A percentile compares a stretch with the other conserved stretches of the same genome.
phyloP scores from a whole-genome alignment of 1,284 basidiomycete species.

The Irpex rosettiformis region DNA sequence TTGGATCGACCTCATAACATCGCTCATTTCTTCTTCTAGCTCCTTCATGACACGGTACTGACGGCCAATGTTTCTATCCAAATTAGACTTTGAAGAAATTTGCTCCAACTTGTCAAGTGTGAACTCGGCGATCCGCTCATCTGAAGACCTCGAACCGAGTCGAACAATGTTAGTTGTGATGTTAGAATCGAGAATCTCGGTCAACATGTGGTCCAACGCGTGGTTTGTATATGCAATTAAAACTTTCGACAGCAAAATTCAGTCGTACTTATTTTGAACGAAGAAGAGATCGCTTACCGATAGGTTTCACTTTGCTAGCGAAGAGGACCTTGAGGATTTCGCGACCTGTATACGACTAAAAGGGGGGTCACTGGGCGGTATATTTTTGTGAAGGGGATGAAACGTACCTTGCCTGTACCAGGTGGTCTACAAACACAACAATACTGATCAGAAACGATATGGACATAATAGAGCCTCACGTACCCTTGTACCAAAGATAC shows the following conservation, averaged over 20 bases:
- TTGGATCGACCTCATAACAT: slow-evolving; percentile 21
- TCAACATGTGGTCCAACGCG: slow-evolving; percentile 68
- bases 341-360: slow-evolving; percentile 61
- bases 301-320: slow-evolving; percentile 45
- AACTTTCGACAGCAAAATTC: no score
- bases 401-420: slow-evolving; percentile 66
- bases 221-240: slow-evolving; percentile 78
- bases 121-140: slow-evolving; percentile 48
- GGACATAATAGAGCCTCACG: slow-evolving; percentile 16
- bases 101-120: slow-evolving; percentile 20
- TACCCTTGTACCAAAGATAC: slow-evolving; percentile 70
- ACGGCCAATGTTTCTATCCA: slow-evolving; percentile 16
- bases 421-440: slow-evolving; percentile 48
- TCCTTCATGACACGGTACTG: slow-evolving; percentile 19
- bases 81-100: slow-evolving; percentile 3
- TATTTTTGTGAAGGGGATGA: slow-evolving; percentile 2
- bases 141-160: slow-evolving; percentile 58
- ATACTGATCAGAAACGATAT: background rate
- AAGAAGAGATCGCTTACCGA: slow-evolving; percentile 28
- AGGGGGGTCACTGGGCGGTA: background rate
- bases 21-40: slow-evolving; percentile 18
- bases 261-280: slow-evolving; percentile 16
- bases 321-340: slow-evolving; percentile 63
- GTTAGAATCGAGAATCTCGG: slow-evolving; percentile 52
- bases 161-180: slow-evolving; percentile 65